phyloP scores from a whole-genome alignment of 2,329 filamentous ascomycete genomes.

The Fusarium lateritium region DNA sequence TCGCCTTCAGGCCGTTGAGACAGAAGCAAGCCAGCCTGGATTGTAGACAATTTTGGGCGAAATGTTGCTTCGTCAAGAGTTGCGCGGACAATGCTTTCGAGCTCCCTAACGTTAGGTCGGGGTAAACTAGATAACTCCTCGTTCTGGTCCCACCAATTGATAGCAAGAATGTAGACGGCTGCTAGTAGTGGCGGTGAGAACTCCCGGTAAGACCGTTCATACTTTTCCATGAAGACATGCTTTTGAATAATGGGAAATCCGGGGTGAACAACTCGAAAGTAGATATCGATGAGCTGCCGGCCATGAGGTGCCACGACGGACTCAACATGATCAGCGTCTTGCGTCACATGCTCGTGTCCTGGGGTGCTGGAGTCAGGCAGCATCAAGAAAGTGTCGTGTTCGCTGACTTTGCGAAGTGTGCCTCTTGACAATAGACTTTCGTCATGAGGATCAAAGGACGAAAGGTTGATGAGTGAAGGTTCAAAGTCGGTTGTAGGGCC shows the following conservation, averaged over 20 bases:
- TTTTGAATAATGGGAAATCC: conserved; percentile 88
- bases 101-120: conserved; percentile 78
- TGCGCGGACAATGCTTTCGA: conserved; percentile 81
- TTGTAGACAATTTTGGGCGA: conserved; percentile 84
- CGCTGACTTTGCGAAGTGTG: conserved; percentile 81
- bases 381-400: conserved; percentile 84
- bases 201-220: conserved; percentile 78
- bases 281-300: conserved; percentile 82
- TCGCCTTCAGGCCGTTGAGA: conserved; percentile 83
- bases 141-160: conserved; percentile 89
- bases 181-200: conserved; percentile 84
- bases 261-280: conserved; percentile 85
- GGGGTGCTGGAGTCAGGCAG: conserved; percentile 81
- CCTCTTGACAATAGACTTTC: conserved; percentile 81
- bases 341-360: conserved; percentile 77
- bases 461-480: conserved; percentile 85
- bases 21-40: conserved; percentile 82
- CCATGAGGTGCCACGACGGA: conserved; percentile 82
- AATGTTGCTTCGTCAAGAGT: conserved; percentile 84
- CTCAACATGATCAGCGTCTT: conserved; percentile 81
- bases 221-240: conserved; percentile 83
- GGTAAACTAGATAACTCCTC: conserved; percentile 74
- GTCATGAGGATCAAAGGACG: conserved; percentile 84
- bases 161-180: conserved; percentile 85
- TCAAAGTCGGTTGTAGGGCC: conserved; percentile 88